phyloP scores from a whole-genome alignment of 257 asterid species.

The Cynanchum wilfordii region DNA sequence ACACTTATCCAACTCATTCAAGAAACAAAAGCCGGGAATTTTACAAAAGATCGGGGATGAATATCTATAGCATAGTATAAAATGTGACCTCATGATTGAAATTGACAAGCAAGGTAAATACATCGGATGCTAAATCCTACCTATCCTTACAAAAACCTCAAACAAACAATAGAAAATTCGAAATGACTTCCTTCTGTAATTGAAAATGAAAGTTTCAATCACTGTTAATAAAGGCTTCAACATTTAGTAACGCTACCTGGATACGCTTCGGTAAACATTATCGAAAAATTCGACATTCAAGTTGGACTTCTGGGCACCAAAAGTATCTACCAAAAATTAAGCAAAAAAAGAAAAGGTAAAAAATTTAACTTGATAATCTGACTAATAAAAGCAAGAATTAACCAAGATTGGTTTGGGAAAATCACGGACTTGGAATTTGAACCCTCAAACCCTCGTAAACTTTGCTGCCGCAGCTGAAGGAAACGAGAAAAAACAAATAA shows the following conservation, averaged over 20 bases:
- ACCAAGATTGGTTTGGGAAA: neutral
- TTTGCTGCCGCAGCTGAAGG: constrained; percentile 58
- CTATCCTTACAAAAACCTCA: neutral
- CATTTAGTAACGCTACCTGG: constrained; percentile 42
- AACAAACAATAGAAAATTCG: neutral
- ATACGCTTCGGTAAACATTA: constrained; percentile 58
- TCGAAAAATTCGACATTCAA: constrained; percentile 59
- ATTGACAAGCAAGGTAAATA: neutral
- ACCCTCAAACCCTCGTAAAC: constrained; percentile 55
- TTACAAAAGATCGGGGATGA: neutral
- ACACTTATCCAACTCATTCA: neutral
- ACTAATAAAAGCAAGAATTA: neutral
- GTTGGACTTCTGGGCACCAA: constrained; percentile 45
- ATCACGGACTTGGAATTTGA: constrained; percentile 64
- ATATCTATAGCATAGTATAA: neutral
- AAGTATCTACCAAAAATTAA: constrained; percentile 41
- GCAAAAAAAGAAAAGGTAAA: neutral
- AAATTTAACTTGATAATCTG: neutral
- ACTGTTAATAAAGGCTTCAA: neutral
- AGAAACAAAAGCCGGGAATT: neutral
- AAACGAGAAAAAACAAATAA: neutral
- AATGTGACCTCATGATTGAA: neutral
- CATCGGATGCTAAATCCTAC: neutral
- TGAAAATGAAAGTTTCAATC: neutral
- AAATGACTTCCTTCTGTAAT: neutral